A percentile compares a stretch with the other conserved stretches of the same genome.
These are phyloP conservation scores for Chlorella sp. DNA, from an alignment of 139 green algal genomes.

Conservation along the genomic window DNA sequence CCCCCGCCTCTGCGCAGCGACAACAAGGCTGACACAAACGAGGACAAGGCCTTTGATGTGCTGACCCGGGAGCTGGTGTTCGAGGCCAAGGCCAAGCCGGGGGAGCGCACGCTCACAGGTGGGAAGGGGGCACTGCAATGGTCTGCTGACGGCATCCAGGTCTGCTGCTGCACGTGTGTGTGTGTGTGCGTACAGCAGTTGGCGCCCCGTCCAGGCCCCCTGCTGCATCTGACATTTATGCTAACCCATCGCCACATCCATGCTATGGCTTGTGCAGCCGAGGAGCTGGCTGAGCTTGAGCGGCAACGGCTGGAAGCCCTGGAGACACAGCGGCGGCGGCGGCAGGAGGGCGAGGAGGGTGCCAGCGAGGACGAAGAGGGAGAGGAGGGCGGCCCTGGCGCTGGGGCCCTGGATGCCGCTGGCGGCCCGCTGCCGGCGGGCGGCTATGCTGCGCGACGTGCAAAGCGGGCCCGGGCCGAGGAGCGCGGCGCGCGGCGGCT, in stretches of 20 bases:
- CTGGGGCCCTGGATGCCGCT: neutral
- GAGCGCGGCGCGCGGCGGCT: conserved; percentile 25
- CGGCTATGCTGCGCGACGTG: conserved; percentile 53
- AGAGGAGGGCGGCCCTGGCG: neutral
- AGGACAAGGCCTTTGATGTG: conserved; percentile 77
- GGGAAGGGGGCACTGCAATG: no score
- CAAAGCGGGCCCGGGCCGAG: conserved; percentile 34
- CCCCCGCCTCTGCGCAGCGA: neutral
- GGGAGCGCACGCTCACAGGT: conserved; percentile 68
- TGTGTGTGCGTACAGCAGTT: no score
- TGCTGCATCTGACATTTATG: neutral
- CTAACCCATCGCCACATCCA: no score
- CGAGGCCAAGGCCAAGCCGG: conserved; percentile 71
- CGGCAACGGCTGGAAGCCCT: conserved; percentile 71
- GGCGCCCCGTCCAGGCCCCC: no score
- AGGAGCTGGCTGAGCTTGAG: conserved; percentile 79
- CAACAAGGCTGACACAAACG: conserved; percentile 51
- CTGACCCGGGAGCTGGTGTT: conserved; percentile 77
- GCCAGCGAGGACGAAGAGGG: conserved; percentile 32
- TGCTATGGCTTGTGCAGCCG: conserved; percentile 31
- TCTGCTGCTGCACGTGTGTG: no score
- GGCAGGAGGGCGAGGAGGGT: conserved; percentile 61
- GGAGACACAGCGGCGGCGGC: conserved; percentile 75
- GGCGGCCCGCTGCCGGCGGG: conserved; percentile 26
- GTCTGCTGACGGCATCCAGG: no score